Evolutionary conservation across 371 early-diverging fungal species (phyloP), one percentile per base, ranked within the genome.

Genomic region (Nematocida sp.): DNA sequence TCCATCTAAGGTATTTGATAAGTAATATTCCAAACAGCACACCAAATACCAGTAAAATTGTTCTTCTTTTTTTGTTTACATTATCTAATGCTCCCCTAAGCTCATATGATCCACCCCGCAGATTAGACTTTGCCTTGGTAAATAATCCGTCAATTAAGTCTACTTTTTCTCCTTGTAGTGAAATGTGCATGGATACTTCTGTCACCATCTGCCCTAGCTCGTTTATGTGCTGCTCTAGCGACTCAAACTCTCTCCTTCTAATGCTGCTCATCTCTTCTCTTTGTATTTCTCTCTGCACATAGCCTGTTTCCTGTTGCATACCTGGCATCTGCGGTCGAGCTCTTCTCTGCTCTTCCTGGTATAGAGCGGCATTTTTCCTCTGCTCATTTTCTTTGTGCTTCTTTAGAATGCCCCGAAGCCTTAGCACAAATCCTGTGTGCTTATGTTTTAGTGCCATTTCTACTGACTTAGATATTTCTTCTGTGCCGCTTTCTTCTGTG

Each of bases 171-270:
- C 84, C 88, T 66, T 88, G 88, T 58, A 87, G 20, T 20, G 82
- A 73, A 11, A 87, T 78, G 67, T 88, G 88, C 60, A 88, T 84
- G 18, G 84, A 82, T 46, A 88, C 85, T 47, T 88, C 87, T 55
- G 84, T 83, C 23, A 88, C 83, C 61, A 88, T 73, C 64, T 84
- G 83, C 13, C 88, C 88, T 40, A 88, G 82, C 74, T 88, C 88
- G 58, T 76, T 85, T 39, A 88, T 86, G 56, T 85, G 88, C 67
- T 66, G 62, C 23, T 72, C 75, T 15, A 88, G 84, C 52, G 72
- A 58, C 72, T 84, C 81, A 54, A 84, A 66, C 56, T 84, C 83
- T 50, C 76, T 33, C 56, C 66, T 75, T 54, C 73, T 33, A 23
- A 82, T 23, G 6, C 42, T 73, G 62, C 73, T 66, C 18, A 64